Conservation (phyloP, 1,284 basidiomycete genomes). For the Sanghuangporus sanghuang region DNA sequence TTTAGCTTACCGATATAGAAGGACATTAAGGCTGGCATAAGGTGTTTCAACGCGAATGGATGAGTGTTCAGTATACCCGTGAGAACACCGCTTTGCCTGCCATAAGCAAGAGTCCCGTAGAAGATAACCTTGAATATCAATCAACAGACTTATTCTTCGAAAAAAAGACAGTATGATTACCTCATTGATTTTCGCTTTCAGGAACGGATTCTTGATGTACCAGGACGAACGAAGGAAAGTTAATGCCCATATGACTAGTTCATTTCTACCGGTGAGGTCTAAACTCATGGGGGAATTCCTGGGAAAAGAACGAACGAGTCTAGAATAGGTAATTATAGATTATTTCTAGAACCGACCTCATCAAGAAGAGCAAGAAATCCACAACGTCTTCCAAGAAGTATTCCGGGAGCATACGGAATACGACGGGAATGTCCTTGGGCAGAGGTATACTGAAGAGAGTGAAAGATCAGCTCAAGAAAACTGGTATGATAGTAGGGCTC, state of each 20-base stretch:
- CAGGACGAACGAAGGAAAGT: constrained; percentile 92
- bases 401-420: constrained; percentile 90
- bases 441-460: constrained; percentile 65
- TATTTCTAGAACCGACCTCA: constrained; percentile 52
- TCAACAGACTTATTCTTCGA: not conserved
- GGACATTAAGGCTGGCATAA: constrained; percentile 89
- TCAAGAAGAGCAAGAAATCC: constrained; percentile 82
- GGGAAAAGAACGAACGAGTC: constrained; percentile 9
- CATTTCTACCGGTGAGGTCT: constrained; percentile 77
- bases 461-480: not conserved
- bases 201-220: constrained; percentile 98
- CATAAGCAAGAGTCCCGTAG: constrained; percentile 76
- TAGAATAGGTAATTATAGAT: not conserved
- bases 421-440: constrained; percentile 77
- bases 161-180: constrained; percentile 35
- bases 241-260: constrained; percentile 85
- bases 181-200: constrained; percentile 97
- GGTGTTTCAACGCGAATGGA: constrained; percentile 78
- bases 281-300: constrained; percentile 80
- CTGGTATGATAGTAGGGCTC: not conserved
- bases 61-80: constrained; percentile 83
- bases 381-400: constrained; percentile 94
- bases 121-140: constrained; percentile 64
- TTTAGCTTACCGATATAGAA: constrained; percentile 83
- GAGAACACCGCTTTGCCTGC: constrained; percentile 73